A percentile compares a stretch with the other conserved stretches of the same genome.
Conservation (phyloP, 169 alveolate species). For the Toxoplasma gondii region DNA sequence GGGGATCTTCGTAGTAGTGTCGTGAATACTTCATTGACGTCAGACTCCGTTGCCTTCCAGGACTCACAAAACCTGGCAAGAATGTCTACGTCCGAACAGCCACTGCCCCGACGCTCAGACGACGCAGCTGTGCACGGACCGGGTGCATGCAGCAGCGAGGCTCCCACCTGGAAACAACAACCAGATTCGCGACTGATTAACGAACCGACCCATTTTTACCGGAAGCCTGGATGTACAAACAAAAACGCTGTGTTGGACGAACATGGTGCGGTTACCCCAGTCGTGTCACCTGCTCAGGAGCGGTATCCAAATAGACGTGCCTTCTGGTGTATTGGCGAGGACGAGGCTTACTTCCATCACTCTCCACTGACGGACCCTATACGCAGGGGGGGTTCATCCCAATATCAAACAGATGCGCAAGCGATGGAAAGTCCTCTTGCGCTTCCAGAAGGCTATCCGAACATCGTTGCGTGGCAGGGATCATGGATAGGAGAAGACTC, state of each 20-base stretch:
- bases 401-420: background rate
- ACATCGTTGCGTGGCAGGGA: background rate
- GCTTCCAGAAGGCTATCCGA: background rate
- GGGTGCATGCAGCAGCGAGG: too few species aligned
- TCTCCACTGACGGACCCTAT: background rate
- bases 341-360: background rate
- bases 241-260: background rate
- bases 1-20: background rate
- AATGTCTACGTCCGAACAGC: too few species aligned
- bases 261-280: background rate
- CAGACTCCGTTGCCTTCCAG: background rate
- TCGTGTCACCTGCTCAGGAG: background rate
- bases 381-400: background rate
- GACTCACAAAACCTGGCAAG: too few species aligned
- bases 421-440: background rate
- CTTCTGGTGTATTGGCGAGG: slow-evolving; percentile 13
- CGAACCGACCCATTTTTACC: too few species aligned
- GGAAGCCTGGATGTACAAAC: background rate
- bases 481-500: background rate
- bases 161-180: too few species aligned
- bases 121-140: too few species aligned
- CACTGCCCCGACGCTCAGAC: too few species aligned
- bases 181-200: too few species aligned
- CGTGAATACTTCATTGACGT: background rate
- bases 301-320: background rate